These are phyloP conservation scores for Avicennia marina DNA, from an alignment of 257 asterid species.

Conservation along the genomic window DNA sequence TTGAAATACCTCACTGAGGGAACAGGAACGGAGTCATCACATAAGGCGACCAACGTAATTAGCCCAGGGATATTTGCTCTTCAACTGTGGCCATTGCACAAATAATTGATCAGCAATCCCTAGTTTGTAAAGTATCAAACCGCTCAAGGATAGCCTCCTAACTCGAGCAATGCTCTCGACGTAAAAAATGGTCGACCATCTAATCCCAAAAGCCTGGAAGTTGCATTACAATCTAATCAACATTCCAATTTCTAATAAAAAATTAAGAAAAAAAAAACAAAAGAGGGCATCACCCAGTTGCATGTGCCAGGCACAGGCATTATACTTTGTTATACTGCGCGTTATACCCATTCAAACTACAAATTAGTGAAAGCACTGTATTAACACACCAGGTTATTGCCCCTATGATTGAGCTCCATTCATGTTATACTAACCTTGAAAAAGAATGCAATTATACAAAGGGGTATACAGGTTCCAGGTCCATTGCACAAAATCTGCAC, in stretches of 20 bases:
- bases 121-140: conserved; percentile 71
- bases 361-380: conserved; percentile 1
- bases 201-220: conserved; percentile 66
- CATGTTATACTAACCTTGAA: conserved; percentile 56
- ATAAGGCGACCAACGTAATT: conserved; percentile 81
- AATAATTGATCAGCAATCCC: conserved; percentile 79
- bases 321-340: too few species aligned
- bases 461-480: conserved; percentile 92
- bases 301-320: too few species aligned
- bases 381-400: too few species aligned
- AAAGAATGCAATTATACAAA: conserved; percentile 62
- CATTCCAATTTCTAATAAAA: conserved; percentile 5
- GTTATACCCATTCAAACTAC: neutral
- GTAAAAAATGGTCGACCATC: conserved; percentile 86
- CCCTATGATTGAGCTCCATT: too few species aligned
- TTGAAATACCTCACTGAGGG: too few species aligned
- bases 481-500: conserved; percentile 86
- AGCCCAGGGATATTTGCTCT: conserved; percentile 73
- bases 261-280: neutral
- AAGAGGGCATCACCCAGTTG: too few species aligned
- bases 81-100: conserved; percentile 91
- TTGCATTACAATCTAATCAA: conserved; percentile 3
- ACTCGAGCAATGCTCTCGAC: conserved; percentile 98
- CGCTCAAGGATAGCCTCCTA: conserved; percentile 79
- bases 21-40: conserved; percentile 42